Percentiles rank a stretch among this genome's conserved stretches.
phyloP scores from a whole-genome alignment of 2,329 filamentous ascomycete species.

The Penicillium sclerotigenum region DNA sequence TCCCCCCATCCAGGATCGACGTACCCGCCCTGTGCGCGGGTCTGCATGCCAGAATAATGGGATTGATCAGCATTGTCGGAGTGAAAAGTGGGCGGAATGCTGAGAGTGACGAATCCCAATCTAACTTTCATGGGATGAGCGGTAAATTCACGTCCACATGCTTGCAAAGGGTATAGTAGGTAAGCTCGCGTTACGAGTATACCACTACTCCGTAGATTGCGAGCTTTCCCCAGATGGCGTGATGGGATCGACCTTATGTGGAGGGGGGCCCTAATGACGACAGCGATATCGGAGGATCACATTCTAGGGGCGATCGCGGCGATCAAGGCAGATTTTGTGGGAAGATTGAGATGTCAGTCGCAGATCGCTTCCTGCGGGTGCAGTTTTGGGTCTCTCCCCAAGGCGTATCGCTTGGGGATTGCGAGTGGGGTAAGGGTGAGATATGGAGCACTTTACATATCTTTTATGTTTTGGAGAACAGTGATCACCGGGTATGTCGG shows the following conservation, averaged over 20 bases:
- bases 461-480: background rate
- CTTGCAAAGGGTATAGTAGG: background rate
- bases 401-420: constrained; percentile 9
- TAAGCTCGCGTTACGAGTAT: background rate
- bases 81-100: background rate
- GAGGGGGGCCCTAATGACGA: background rate
- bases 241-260: constrained; percentile 3
- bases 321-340: background rate
- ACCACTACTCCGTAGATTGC: background rate
- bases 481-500: constrained; percentile 15
- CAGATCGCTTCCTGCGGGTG: constrained; percentile 4
- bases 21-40: constrained; percentile 6
- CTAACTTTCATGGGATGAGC: background rate
- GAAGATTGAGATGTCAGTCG: constrained; percentile 9
- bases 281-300: constrained; percentile 21
- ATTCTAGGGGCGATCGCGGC: constrained; percentile 3
- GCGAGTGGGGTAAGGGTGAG: constrained; percentile 16
- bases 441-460: background rate
- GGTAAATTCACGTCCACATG: background rate
- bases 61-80: background rate
- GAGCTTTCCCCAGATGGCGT: constrained; percentile 12
- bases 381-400: background rate
- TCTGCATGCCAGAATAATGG: constrained; percentile 4
- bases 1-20: constrained; percentile 2
- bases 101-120: background rate